Conservation (phyloP, 2,329 filamentous ascomycete genomes). For the Rachicladosporium sp. region DNA sequence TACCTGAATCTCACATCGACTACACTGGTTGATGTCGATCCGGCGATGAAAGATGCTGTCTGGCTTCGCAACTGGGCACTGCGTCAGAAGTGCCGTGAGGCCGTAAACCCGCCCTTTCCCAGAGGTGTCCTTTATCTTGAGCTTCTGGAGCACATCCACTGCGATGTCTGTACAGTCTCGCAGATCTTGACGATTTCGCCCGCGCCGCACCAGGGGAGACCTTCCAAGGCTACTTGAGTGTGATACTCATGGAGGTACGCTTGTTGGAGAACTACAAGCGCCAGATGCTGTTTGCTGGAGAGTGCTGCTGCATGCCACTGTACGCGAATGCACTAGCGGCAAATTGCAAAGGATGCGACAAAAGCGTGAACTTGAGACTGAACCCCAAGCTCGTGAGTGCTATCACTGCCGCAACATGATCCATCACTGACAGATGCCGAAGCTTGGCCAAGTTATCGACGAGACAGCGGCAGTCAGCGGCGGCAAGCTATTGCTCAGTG, state of each 20-base stretch:
- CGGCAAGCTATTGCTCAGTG: conserved; percentile 43
- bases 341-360: conserved; percentile 31
- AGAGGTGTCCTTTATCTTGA: conserved; percentile 21
- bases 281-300: conserved; percentile 33
- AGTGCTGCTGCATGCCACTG: conserved; percentile 42
- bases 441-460: conserved; percentile 35
- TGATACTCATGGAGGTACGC: conserved; percentile 31
- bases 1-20: conserved; percentile 29
- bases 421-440: background rate
- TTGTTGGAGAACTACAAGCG: conserved; percentile 29
- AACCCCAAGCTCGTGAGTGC: conserved; percentile 30
- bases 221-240: conserved; percentile 33
- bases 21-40: conserved; percentile 44
- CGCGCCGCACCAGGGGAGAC: conserved; percentile 24
- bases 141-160: conserved; percentile 10
- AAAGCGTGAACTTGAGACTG: conserved; percentile 23
- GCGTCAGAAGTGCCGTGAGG: conserved; percentile 37
- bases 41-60: conserved; percentile 38
- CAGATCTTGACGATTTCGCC: conserved; percentile 33
- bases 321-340: conserved; percentile 37
- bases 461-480: conserved; percentile 43
- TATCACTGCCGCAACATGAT: background rate
- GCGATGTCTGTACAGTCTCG: conserved; percentile 31
- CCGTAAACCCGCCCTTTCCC: conserved; percentile 37
- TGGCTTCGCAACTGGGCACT: conserved; percentile 42